A percentile compares a stretch with the other conserved stretches of the same genome.
Conservation (phyloP, 2,329 filamentous ascomycete species). For the Fusarium floridanum region DNA sequence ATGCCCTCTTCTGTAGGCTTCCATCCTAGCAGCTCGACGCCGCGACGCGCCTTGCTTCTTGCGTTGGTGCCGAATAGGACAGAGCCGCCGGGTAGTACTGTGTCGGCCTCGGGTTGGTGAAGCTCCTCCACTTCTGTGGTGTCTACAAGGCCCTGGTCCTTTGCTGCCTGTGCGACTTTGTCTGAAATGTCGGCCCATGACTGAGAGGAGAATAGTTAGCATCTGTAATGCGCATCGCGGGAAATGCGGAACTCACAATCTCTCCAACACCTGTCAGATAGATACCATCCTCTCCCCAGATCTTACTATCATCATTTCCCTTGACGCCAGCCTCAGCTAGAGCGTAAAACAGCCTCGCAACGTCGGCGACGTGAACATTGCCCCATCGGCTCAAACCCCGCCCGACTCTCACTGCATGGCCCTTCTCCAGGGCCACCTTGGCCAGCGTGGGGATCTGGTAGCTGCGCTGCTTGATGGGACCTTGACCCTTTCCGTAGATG, state of each 20-base stretch:
- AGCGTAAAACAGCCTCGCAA: conserved; percentile 47
- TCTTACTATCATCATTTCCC: conserved; percentile 31
- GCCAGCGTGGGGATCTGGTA: conserved; percentile 57
- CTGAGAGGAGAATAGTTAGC: conserved; percentile 20
- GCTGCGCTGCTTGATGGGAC: conserved; percentile 55
- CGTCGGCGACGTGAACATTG: conserved; percentile 52
- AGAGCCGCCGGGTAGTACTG: conserved; percentile 58
- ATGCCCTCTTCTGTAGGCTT: conserved; percentile 62
- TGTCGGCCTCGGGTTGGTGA: conserved; percentile 58
- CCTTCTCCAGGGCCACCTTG: conserved; percentile 49
- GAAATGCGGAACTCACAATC: conserved; percentile 36
- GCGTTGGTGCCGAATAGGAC: conserved; percentile 71
- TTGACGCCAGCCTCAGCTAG: conserved; percentile 50
- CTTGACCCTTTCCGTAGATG: conserved; percentile 56
- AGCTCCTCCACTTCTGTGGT: conserved; percentile 46
- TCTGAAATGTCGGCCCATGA: conserved; percentile 50
- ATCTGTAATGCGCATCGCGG: neutral
- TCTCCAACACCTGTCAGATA: conserved; percentile 51
- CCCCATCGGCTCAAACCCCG: conserved; percentile 53
- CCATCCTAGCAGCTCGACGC: conserved; percentile 67
- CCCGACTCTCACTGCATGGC: conserved; percentile 50
- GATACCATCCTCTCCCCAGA: conserved; percentile 57
- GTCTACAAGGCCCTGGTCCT: conserved; percentile 42
- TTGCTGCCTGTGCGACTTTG: conserved; percentile 45
- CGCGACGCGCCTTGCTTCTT: conserved; percentile 63